A percentile compares a stretch with the other conserved stretches of the same genome.
Conservation (phyloP, 305 asterid species). For the Fraxinus albicans region DNA sequence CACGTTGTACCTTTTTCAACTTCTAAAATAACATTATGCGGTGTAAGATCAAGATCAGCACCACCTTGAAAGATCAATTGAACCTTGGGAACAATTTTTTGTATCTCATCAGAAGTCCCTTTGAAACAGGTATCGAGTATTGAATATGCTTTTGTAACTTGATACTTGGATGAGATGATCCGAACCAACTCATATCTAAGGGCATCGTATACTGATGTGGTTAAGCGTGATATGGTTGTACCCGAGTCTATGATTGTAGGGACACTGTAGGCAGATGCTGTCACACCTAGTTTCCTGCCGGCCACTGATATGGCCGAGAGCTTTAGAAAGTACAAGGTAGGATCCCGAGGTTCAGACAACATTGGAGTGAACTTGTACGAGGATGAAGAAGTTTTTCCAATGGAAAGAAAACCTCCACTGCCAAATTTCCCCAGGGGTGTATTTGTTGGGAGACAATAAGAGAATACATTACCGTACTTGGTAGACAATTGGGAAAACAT, state of each 20-base stretch:
- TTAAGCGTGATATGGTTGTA: constrained; percentile 44
- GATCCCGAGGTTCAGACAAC: constrained; percentile 42
- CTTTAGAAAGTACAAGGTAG: constrained; percentile 43
- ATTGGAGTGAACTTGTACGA: constrained; percentile 52
- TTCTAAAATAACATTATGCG: constrained; percentile 39
- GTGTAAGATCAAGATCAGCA: constrained; percentile 33
- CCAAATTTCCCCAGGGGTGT: constrained; percentile 36
- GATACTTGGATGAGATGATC: constrained; percentile 38
- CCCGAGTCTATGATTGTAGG: constrained; percentile 63
- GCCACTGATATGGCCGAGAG: constrained; percentile 35
- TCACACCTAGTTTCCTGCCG: constrained; percentile 26
- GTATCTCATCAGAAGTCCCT: constrained; percentile 32
- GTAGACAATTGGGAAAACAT: constrained; percentile 47
- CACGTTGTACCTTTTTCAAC: constrained; percentile 53
- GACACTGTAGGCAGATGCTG: constrained; percentile 33
- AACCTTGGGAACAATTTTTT: constrained; percentile 35
- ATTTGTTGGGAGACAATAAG: constrained; percentile 57
- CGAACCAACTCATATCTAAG: constrained; percentile 32
- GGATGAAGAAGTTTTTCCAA: constrained; percentile 32
- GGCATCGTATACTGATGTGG: constrained; percentile 41
- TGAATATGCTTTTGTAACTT: constrained; percentile 23
- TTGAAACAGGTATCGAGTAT: constrained; percentile 50
- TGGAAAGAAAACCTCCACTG: constrained; percentile 46
- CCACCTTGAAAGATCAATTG: constrained; percentile 44
- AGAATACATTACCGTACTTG: constrained; percentile 43